Conservation (phyloP, 805 yeast genomes). For the Suhomyces emberorum region DNA sequence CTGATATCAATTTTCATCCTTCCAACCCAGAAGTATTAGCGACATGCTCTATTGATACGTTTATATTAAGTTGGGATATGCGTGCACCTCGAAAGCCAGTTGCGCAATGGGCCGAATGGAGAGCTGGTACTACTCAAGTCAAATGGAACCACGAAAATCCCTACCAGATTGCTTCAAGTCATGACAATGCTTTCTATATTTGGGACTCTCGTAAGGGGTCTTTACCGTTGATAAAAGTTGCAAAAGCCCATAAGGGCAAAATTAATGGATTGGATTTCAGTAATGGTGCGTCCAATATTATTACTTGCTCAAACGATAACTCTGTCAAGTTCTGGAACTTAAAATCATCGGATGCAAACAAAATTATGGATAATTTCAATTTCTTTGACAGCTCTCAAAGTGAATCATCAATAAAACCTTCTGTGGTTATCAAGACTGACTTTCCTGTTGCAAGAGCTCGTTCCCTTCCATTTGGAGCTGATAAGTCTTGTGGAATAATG, state of each 20-base stretch:
- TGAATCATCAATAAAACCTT: conserved; percentile 33
- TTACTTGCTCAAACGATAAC: conserved; percentile 84
- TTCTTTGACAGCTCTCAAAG: conserved; percentile 14
- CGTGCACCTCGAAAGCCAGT: conserved; percentile 74
- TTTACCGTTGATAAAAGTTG: conserved; percentile 60
- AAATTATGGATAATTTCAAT: conserved; percentile 14
- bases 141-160: conserved; percentile 85
- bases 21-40: conserved; percentile 82
- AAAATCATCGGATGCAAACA: conserved; percentile 19
- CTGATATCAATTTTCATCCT: conserved; percentile 93
- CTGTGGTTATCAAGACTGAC: conserved; percentile 60
- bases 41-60: conserved; percentile 90
- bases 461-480: conserved; percentile 80
- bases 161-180: conserved; percentile 78
- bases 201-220: conserved; percentile 92
- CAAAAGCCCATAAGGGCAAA: conserved; percentile 74
- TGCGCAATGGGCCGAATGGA: conserved; percentile 85
- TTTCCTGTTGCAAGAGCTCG: conserved; percentile 91
- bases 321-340: conserved; percentile 81
- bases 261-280: conserved; percentile 89
- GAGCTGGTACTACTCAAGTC: conserved; percentile 91
- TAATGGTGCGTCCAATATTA: conserved; percentile 53
- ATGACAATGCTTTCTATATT: conserved; percentile 71
- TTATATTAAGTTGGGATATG: conserved; percentile 87
- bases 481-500: conserved; percentile 75